Conservation (phyloP, 768 basidiomycete genomes). For the Sarcodon aspratus region DNA sequence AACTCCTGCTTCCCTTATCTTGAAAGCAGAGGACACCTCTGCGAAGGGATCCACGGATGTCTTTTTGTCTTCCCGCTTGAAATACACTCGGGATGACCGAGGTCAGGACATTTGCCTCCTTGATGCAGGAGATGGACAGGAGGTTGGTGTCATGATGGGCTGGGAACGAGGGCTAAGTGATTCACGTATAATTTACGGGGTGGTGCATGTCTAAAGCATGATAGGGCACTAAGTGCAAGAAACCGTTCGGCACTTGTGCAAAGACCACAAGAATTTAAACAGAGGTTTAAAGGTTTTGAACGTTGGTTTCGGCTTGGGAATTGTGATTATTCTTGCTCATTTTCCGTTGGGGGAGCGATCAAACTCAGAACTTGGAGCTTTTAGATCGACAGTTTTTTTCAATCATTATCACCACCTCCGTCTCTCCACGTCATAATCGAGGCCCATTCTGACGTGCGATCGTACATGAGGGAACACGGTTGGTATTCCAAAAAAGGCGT, state of each 20-base stretch:
- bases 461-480: conserved; percentile 60
- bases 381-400: conserved; percentile 80
- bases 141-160: conserved; percentile 99
- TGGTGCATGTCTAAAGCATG: neutral
- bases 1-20: conserved; percentile 18
- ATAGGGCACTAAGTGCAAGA: conserved; percentile 44
- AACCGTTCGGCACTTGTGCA: conserved; percentile 60
- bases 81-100: conserved; percentile 53
- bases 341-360: neutral
- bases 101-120: conserved; percentile 81
- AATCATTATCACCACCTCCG: conserved; percentile 47
- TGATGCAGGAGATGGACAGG: conserved; percentile 46
- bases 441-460: conserved; percentile 86
- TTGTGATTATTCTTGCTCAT: conserved; percentile 36
- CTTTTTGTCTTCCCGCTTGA: conserved; percentile 63
- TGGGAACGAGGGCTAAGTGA: conserved; percentile 84
- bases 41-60: conserved; percentile 50
- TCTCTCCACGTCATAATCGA: conserved; percentile 83
- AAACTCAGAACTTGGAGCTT: neutral
- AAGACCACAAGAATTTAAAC: conserved; percentile 31
- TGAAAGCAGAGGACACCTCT: conserved; percentile 41
- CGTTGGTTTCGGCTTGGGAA: conserved; percentile 90
- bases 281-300: conserved; percentile 64
- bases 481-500: conserved; percentile 77
- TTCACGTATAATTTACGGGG: conserved; percentile 6